phyloP scores from a whole-genome alignment of 148 eudicot genomes.

The Cornus kousa region DNA sequence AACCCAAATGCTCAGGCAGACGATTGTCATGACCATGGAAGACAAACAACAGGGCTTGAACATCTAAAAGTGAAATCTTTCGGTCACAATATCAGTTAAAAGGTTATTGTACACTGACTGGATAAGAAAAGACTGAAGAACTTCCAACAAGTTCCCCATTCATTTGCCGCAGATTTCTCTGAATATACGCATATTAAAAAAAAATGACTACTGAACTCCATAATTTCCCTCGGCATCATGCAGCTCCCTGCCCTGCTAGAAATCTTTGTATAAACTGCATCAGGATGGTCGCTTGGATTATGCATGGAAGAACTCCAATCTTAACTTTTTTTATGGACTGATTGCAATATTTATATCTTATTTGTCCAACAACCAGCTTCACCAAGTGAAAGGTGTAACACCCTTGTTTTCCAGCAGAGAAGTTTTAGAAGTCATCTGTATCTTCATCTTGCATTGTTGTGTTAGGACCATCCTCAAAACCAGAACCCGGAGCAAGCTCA shows the following conservation, averaged over 20 bases:
- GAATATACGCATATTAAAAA: constrained; percentile 23
- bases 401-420: not conserved
- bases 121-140: constrained; percentile 15
- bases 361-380: constrained; percentile 13
- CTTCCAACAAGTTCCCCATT: constrained; percentile 17
- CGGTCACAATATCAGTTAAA: constrained; percentile 20
- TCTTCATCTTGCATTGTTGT: constrained; percentile 59
- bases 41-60: constrained; percentile 9
- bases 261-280: constrained; percentile 20
- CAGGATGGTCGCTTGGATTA: not conserved
- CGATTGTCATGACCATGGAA: constrained; percentile 8
- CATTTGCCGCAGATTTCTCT: constrained; percentile 1
- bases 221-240: constrained; percentile 14
- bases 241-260: constrained; percentile 18
- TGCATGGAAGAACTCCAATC: constrained; percentile 1
- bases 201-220: constrained; percentile 28
- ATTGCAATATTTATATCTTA: not conserved
- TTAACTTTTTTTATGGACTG: not conserved
- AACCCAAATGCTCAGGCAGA: not conserved
- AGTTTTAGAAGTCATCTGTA: constrained; percentile 32
- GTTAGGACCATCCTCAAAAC: constrained; percentile 76
- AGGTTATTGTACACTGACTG: constrained; percentile 30
- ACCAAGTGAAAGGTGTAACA: not conserved
- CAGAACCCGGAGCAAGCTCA: constrained; percentile 86
- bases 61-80: constrained; percentile 8